These are phyloP conservation scores for Volvox africanus DNA, from an alignment of 139 green algal species.

Conservation along the genomic window DNA sequence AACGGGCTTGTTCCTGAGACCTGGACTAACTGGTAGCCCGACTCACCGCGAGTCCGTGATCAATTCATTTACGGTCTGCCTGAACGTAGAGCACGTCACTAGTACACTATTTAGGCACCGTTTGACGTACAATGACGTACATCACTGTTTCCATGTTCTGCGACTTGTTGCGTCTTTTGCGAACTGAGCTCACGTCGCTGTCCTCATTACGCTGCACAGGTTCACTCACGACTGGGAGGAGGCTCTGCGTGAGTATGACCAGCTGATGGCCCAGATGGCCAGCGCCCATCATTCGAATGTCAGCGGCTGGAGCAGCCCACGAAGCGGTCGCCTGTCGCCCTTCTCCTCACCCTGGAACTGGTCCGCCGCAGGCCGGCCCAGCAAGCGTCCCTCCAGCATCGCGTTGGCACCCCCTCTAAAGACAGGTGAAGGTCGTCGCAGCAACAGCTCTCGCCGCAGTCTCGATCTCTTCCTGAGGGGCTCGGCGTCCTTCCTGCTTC, in stretches of 20 bases:
- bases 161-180: too few species aligned
- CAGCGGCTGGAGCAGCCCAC: conserved; percentile 10
- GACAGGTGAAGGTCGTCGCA: neutral
- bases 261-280: neutral
- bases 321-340: neutral
- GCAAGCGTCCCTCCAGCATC: neutral
- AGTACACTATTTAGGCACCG: too few species aligned
- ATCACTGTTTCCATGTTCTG: too few species aligned
- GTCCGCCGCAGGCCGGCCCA: neutral
- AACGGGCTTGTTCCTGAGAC: too few species aligned
- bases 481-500: neutral
- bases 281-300: too few species aligned
- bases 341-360: conserved; percentile 22
- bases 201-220: neutral
- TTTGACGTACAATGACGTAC: too few species aligned
- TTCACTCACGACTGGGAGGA: conserved; percentile 9
- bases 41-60: too few species aligned
- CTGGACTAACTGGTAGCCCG: too few species aligned
- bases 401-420: too few species aligned
- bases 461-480: neutral
- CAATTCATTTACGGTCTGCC: too few species aligned
- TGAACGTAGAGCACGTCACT: too few species aligned
- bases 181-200: too few species aligned
- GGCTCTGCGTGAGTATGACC: conserved; percentile 3
- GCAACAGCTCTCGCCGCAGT: neutral